Conservation (phyloP, 169 alveolate genomes). For the Toxoplasma gondii region DNA sequence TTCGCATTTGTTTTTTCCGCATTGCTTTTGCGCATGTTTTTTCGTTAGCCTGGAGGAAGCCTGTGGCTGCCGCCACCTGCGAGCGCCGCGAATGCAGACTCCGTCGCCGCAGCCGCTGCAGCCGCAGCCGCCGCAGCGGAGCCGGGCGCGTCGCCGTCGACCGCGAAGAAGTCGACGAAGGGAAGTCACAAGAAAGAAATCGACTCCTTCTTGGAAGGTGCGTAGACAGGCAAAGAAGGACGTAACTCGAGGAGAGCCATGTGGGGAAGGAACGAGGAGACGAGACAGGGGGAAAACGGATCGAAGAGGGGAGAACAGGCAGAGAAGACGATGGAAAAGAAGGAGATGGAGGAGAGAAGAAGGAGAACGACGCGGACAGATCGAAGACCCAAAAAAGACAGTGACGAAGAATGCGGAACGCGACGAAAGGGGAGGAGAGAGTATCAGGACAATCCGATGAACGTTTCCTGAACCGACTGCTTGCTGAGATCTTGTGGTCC, state of each 20-base stretch:
- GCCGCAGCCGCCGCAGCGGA: constrained; percentile 66
- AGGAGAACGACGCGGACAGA: too few relatives aligned
- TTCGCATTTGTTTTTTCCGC: too few relatives aligned
- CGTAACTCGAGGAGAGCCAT: background rate
- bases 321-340: background rate
- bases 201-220: constrained; percentile 80
- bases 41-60: background rate
- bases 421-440: background rate
- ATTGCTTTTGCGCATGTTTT: background rate
- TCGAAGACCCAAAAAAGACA: too few relatives aligned
- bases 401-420: constrained; percentile 48
- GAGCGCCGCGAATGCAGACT: background rate
- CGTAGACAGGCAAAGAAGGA: background rate
- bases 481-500: too few relatives aligned
- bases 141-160: constrained; percentile 48
- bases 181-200: constrained; percentile 72
- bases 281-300: background rate
- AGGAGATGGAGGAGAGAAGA: too few relatives aligned
- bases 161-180: constrained; percentile 51
- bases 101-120: constrained; percentile 59
- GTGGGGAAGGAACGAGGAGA: background rate
- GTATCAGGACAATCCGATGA: too few relatives aligned
- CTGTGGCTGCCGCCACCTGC: background rate
- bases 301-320: background rate
- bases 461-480: too few relatives aligned